Conservation (phyloP, 495 filamentous ascomycete genomes). For the Hypoxylon fragiforme region DNA sequence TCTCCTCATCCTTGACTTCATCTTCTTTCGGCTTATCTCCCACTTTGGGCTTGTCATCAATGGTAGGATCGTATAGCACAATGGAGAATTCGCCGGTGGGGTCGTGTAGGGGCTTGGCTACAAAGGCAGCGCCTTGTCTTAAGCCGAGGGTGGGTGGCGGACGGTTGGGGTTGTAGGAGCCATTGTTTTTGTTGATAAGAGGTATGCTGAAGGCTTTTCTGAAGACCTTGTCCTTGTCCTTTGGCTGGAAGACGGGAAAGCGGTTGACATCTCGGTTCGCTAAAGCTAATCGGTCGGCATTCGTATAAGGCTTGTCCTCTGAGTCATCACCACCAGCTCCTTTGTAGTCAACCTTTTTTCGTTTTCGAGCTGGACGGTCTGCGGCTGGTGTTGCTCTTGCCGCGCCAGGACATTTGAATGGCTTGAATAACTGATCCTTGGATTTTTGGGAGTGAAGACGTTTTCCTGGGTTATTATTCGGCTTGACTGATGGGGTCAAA, state of each 20-base stretch:
- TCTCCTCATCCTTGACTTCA: conserved; percentile 55
- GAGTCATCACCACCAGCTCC: conserved; percentile 75
- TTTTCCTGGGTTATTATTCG: conserved; percentile 36
- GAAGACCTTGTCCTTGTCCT: conserved; percentile 83
- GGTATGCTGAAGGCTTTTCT: conserved; percentile 83
- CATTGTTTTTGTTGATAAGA: conserved; percentile 75
- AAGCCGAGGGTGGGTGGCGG: conserved; percentile 86
- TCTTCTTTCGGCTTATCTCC: conserved; percentile 54
- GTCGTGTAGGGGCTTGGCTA: conserved; percentile 91
- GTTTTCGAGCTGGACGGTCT: conserved; percentile 82
- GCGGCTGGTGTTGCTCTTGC: conserved; percentile 70
- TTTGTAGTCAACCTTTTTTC: conserved; percentile 85
- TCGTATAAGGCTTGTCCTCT: conserved; percentile 80
- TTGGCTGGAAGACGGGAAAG: conserved; percentile 86
- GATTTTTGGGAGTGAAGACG: conserved; percentile 50
- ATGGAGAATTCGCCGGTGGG: conserved; percentile 96
- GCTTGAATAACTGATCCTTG: conserved; percentile 73
- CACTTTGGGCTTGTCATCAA: conserved; percentile 77
- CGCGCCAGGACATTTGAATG: conserved; percentile 92
- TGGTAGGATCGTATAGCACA: conserved; percentile 91
- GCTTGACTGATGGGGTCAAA: conserved; percentile 25
- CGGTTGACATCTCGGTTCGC: conserved; percentile 86
- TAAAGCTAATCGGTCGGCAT: conserved; percentile 82
- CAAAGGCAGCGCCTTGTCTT: conserved; percentile 78
- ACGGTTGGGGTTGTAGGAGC: conserved; percentile 72